phyloP scores from a whole-genome alignment of 495 filamentous ascomycete species.

The Immersiella caudata region DNA sequence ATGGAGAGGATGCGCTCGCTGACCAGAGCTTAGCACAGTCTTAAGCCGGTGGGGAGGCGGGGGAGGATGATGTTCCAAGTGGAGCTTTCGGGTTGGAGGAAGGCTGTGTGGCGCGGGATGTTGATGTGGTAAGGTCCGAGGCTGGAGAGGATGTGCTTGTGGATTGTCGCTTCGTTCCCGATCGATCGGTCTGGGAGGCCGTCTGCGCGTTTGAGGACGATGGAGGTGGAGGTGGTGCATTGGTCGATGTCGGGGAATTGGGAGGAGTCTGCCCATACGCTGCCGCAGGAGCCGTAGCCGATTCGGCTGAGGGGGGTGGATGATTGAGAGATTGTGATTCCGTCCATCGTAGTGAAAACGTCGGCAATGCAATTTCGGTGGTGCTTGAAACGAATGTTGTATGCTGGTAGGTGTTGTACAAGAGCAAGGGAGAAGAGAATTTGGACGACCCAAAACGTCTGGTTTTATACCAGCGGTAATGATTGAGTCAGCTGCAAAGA shows the following conservation, averaged over 20 bases:
- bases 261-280: slow-evolving; percentile 17
- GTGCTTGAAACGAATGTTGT: too few species aligned
- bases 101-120: slow-evolving; percentile 12
- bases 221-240: not conserved
- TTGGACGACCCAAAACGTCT: too few species aligned
- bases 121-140: slow-evolving; percentile 5
- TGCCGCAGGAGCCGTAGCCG: slow-evolving; percentile 23
- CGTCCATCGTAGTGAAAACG: too few species aligned
- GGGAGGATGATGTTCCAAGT: slow-evolving; percentile 22
- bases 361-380: too few species aligned
- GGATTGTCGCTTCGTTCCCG: slow-evolving; percentile 18
- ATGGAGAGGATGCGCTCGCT: slow-evolving; percentile 49
- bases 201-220: slow-evolving; percentile 23
- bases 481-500: too few species aligned
- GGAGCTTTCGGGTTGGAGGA: not conserved
- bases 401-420: too few species aligned
- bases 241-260: slow-evolving; percentile 1
- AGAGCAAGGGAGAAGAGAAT: too few species aligned
- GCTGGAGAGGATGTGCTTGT: slow-evolving; percentile 22
- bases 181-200: slow-evolving; percentile 13
- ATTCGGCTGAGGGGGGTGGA: slow-evolving; percentile 17
- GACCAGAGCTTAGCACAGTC: slow-evolving; percentile 43
- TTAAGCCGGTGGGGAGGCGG: slow-evolving; percentile 18
- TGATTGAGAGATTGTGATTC: too few species aligned
- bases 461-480: too few species aligned